A percentile compares a stretch with the other conserved stretches of the same genome.
phyloP scores from a whole-genome alignment of 192 early-diverging fungal genomes.

The Bifiguratus adelaidae region DNA sequence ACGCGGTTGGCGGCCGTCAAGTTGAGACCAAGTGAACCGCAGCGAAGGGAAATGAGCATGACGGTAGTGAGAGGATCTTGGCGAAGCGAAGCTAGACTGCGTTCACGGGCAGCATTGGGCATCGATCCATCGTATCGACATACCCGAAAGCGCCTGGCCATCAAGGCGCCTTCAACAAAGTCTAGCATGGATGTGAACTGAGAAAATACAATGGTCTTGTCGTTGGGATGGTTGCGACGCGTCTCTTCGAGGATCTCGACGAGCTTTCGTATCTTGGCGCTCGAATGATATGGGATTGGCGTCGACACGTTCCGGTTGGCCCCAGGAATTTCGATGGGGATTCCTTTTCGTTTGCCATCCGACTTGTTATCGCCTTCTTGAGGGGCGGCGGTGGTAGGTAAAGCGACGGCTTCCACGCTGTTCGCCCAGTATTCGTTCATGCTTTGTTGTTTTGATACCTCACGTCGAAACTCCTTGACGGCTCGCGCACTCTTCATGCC shows the following conservation, averaged over 20 bases:
- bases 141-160: conserved; percentile 16
- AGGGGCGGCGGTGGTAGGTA: not conserved
- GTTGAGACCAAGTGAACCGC: conserved; percentile 41
- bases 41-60: conserved; percentile 40
- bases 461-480: no score
- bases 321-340: no score
- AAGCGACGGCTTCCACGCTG: not conserved
- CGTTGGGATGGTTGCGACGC: conserved; percentile 25
- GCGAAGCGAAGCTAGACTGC: conserved; percentile 46
- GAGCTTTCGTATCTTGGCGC: conserved; percentile 26
- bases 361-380: not conserved
- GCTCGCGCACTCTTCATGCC: no score
- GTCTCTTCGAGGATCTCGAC: conserved; percentile 29
- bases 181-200: conserved; percentile 42
- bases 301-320: no score
- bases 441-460: no score
- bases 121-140: conserved; percentile 24
- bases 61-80: conserved; percentile 42
- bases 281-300: no score
- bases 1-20: conserved; percentile 62
- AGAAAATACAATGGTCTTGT: conserved; percentile 48
- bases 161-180: conserved; percentile 33
- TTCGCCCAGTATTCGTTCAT: no score
- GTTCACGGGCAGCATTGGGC: conserved; percentile 31
- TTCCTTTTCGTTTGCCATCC: no score